A percentile compares a stretch with the other conserved stretches of the same genome.
phyloP scores from a whole-genome alignment of 1,139 yeast species.

The Meyerozyma guilliermondii region DNA sequence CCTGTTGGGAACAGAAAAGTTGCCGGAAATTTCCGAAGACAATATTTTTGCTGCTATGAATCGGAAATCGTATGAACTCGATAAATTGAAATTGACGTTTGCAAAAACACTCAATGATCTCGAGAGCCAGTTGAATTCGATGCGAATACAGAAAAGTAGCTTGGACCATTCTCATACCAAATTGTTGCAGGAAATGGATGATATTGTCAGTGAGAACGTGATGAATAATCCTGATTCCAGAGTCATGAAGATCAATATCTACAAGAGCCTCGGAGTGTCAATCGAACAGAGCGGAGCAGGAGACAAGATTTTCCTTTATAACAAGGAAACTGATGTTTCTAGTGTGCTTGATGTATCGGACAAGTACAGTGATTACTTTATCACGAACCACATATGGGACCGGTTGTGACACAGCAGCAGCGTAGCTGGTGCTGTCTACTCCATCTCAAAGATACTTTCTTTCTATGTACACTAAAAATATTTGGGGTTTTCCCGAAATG shows the following conservation, averaged over 20 bases:
- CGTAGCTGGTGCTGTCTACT: background rate
- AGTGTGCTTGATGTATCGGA: slow-evolving; percentile 54
- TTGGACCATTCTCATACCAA: slow-evolving; percentile 28
- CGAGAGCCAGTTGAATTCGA: slow-evolving; percentile 46
- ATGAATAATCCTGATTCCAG: slow-evolving; percentile 26
- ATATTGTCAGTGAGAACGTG: slow-evolving; percentile 20
- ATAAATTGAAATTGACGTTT: slow-evolving; percentile 45
- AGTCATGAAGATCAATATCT: slow-evolving; percentile 40
- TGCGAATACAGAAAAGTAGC: slow-evolving; percentile 38
- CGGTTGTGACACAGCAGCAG: slow-evolving; percentile 28
- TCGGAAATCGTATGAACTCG: slow-evolving; percentile 32
- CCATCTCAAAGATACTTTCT: background rate
- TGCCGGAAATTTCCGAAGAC: slow-evolving; percentile 8
- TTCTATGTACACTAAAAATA: slow-evolving; percentile 45
- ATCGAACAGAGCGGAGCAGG: slow-evolving; percentile 23
- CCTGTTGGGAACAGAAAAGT: background rate
- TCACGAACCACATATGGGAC: slow-evolving; percentile 73
- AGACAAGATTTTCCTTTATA: slow-evolving; percentile 45
- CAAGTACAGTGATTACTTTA: slow-evolving; percentile 56
- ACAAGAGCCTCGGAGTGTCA: slow-evolving; percentile 39
- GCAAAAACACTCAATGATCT: slow-evolving; percentile 56
- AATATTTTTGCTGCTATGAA: slow-evolving; percentile 24
- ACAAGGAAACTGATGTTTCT: slow-evolving; percentile 42
- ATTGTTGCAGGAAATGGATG: slow-evolving; percentile 17
- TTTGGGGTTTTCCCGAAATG: slow-evolving; percentile 77